Base-by-base conservation (phyloP, 2,329 filamentous ascomycete genomes). In the Sporothrix globosa region DNA sequence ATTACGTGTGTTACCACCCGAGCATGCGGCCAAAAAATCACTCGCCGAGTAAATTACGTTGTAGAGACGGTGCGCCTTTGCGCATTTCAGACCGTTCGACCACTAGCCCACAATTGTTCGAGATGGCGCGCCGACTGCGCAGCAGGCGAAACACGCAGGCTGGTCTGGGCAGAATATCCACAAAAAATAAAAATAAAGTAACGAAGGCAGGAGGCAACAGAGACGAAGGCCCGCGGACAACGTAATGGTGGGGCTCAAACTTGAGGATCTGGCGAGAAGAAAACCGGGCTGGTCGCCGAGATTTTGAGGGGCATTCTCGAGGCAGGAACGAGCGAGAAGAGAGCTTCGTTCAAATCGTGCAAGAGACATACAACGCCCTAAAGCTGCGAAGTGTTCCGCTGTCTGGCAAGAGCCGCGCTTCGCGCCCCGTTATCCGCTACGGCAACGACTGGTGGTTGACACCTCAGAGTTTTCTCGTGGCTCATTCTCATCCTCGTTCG, bases 381-480 rank as follows among this genome's bases (percentile, higher is more conserved):
- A 48, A 24, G n/a, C 48, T 34, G 44, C 17, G 21, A 11, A 34
- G 34, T 34, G 34, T 4, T 30, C 19, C 13, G 3, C 24, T 14
- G n/a, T 63, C 54, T 46, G 24, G 24, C 46, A 50, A 30, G 44
- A 48, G 61, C 44, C 61, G 24, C 52, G 50, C 30, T 21, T 41
- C 53, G 65, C 65, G 39, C 66, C 66, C 66, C 66, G 66, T 68
- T 68, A 68, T 30, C 21, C 34, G 66, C 52, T 58, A 56, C 39
- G 17, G 17, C 52, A n/a, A 2, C 41, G 4, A 13, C 41, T 4
- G 14, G 41, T 44, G 34, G 34, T 11, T n/a, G 9, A 7, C 5
- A 6, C 39, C 10, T 9, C 4, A 10, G 19, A 41, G 6, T 34
- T 34, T 34, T 9, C 34, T 6, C 34, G 34, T 34, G 5, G 5